Evolutionary conservation across 768 basidiomycete species (phyloP), one percentile per base, ranked within the genome.

Genomic region (Russula emetica): DNA sequence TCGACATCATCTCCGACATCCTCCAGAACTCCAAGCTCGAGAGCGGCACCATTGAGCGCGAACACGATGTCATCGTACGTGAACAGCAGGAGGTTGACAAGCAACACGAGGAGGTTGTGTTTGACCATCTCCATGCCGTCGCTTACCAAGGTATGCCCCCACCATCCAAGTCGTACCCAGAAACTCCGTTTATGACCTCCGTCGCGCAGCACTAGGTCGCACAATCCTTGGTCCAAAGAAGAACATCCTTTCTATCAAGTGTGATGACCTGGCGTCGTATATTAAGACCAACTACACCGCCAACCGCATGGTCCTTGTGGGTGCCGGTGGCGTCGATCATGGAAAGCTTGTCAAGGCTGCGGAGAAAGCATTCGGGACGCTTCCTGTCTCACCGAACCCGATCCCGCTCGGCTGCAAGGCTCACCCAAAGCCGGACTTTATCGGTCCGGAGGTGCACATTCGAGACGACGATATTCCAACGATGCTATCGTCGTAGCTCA

Each of bases 1-100:
- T 98, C 62, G 94, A 98, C 76, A 97, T 99, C 78, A 94, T 99
- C 76, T 89, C 90, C 71, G 97, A 99, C 76, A 98, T 99, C 71
- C 83, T 98, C 50, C 94, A 97, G 75, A 96, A 95, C 77, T 94
- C 92, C 36, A 98, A 94, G 78, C 82, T 98, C 55, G 97, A 99
- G 73, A 76, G 75, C 58, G 68, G 80, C 30, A 94, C 95, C 0
- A 86, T 99, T 69, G 97, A 98, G 78, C 81, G 95, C 68, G 97
- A 98, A 79, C 85, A 95, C 50, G 94, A 95, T 74, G 95, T 98
- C 47, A 98, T 98, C 69, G 76, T 98, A 60, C 83, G 97, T 67
- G 97, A 99, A 75, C 95, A 97, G 78, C 92, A 98, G 79, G 97
- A 98, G 79, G 97, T 98, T 34, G 94, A 97, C 78, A 98, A 98